Base-by-base conservation (phyloP, 2,329 filamentous ascomycete species). In the Ascomycota sp. region DNA sequence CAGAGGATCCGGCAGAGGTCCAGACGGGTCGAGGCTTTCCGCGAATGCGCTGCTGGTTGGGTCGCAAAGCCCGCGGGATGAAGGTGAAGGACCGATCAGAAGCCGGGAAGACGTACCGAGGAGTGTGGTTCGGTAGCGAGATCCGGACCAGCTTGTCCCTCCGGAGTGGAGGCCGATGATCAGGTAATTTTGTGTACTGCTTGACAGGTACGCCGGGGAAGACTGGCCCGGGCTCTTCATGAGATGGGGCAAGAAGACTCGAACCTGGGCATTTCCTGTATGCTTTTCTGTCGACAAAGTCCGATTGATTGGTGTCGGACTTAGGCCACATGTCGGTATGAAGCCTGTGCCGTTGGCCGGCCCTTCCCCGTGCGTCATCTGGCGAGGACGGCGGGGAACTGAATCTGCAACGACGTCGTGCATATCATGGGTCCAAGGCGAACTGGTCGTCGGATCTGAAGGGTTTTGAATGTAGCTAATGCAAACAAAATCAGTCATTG, bases 111-210 rank as follows among this genome's bases (percentile, higher is more conserved):
- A 94, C 85, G 51, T 94, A 94, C 37, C 79, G 72, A 23, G 82
- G 79, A 9, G 71, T 61, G 37, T 78, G 67, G 20, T 77, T 65
- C 2, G 89, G 86, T 25, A 98, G 62, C 7, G 83, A 94, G 40
- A 98, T 81, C 30, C 89, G 76, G 25, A 95, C 89, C 7, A 89
- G 89, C 50, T 95, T 98, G 57, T 98, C 89, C 42, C 89, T 75
- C 37, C 89, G 78, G 29, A 98, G 66, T 30, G 89, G 89, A 13
- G 89, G 89, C 15, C 89, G 75, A 52, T 95, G 89, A 47, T 95
- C 82, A 13, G 89, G 89, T 29, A 98, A 68, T 42, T 86, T 83
- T 25, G 83, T 94, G 53, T 98, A 86, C 44, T 89, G 79, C 50
- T 81, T 89, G 39, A 91, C 72, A 28, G 79, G 70, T 38, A 92